Percentiles rank a stretch among this genome's conserved stretches.
phyloP scores from a whole-genome alignment of 73 alveolate species.

The Effrenium voratum region DNA sequence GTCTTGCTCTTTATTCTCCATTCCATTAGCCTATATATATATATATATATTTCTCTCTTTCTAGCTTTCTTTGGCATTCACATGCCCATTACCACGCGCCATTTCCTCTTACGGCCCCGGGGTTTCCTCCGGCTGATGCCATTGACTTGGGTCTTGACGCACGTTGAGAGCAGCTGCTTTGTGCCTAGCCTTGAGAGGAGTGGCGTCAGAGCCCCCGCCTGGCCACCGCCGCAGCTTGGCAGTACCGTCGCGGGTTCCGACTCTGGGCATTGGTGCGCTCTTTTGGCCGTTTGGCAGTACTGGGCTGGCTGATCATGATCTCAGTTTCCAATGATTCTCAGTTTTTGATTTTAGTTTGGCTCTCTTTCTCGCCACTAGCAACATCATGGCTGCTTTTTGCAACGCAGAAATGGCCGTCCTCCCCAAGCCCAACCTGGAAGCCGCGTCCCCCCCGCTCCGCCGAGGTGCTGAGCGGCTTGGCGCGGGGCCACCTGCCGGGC shows the following conservation, averaged over 20 bases:
- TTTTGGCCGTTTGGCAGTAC: background rate
- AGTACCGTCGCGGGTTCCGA: background rate
- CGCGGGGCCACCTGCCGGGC: background rate
- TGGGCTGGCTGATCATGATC: background rate
- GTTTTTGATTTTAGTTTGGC: background rate
- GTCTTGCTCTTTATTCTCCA: too few relatives aligned
- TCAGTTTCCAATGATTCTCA: background rate
- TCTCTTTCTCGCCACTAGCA: background rate
- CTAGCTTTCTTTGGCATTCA: too few relatives aligned
- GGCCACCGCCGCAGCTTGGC: conserved; percentile 37
- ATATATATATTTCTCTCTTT: too few relatives aligned
- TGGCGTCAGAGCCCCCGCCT: conserved; percentile 33
- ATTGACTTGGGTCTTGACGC: too few relatives aligned
- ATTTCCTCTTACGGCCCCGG: too few relatives aligned
- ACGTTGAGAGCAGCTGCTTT: too few relatives aligned
- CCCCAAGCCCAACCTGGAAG: background rate
- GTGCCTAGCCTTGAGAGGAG: conserved; percentile 4
- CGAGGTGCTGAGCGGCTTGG: conserved; percentile 52
- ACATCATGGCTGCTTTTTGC: too few relatives aligned
- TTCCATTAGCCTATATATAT: too few relatives aligned
- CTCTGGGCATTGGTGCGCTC: background rate
- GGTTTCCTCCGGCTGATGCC: too few relatives aligned
- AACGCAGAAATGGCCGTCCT: background rate
- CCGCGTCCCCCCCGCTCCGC: too few relatives aligned
- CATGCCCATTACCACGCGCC: too few relatives aligned